Evolutionary conservation across 2,329 filamentous ascomycete genomes (phyloP).

Genomic region (Ilyonectria mors-panacis): DNA sequence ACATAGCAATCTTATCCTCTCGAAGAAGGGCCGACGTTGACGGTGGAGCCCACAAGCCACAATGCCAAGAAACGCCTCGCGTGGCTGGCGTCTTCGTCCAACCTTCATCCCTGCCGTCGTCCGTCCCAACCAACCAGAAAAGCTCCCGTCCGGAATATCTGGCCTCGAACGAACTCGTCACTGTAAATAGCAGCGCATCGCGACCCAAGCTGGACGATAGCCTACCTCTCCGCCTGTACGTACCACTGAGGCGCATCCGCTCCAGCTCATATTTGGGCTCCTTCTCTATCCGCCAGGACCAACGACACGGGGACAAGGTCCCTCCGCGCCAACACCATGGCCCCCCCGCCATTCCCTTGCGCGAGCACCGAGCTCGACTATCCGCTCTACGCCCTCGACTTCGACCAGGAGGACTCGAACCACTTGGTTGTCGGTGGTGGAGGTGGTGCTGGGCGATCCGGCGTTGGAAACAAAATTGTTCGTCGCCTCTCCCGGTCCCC

Average conservation of each 20-base stretch:
- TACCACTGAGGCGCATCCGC: not conserved
- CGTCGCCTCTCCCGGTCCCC: slow-evolving; percentile 49
- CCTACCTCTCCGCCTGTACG: not conserved
- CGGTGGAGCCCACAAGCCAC: slow-evolving; percentile 34
- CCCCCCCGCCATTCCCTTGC: slow-evolving; percentile 58
- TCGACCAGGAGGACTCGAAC: slow-evolving; percentile 84
- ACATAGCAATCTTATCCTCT: not conserved
- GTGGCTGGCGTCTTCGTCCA: slow-evolving; percentile 26
- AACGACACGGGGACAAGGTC: slow-evolving; percentile 24
- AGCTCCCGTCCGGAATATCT: slow-evolving; percentile 44
- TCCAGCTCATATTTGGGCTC: not conserved
- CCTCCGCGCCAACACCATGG: slow-evolving; percentile 50
- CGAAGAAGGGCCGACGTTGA: slow-evolving; percentile 5
- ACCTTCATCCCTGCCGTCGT: slow-evolving; percentile 27
- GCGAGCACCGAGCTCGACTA: slow-evolving; percentile 81
- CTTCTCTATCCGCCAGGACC: not conserved
- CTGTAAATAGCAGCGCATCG: not conserved
- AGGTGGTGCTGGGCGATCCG: slow-evolving; percentile 84
- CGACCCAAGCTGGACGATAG: slow-evolving; percentile 2
- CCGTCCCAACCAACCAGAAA: slow-evolving; percentile 39
- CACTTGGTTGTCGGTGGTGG: slow-evolving; percentile 88
- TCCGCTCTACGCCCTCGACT: slow-evolving; percentile 89
- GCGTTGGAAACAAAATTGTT: slow-evolving; percentile 90
- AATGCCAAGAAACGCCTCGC: slow-evolving; percentile 10
- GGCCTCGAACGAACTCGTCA: slow-evolving; percentile 38